Percentiles rank a stretch among this genome's conserved stretches.
Evolutionary conservation across 208 protist genomes (phyloP).

Genomic region (Acanthamoeba healyi): DNA sequence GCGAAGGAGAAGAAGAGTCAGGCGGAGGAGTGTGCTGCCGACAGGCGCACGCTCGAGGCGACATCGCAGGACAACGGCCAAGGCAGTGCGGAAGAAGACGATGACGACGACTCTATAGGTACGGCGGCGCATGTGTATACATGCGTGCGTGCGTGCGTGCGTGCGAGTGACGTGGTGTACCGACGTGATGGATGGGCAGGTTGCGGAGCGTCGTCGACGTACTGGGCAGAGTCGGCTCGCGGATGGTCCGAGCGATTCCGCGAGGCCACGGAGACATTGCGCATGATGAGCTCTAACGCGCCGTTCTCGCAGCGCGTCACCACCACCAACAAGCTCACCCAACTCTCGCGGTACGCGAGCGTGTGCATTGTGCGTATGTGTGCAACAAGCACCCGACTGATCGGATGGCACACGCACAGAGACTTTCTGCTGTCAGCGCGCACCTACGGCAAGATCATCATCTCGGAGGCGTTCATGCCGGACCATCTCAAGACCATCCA

Average conservation of each 20-base stretch:
- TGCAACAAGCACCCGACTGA: background rate
- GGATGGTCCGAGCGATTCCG: constrained; percentile 21
- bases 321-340: constrained; percentile 1
- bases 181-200: background rate
- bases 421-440: constrained; percentile 32
- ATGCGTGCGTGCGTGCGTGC: no score
- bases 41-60: no score
- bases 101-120: background rate
- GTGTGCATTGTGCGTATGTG: background rate
- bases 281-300: constrained; percentile 53
- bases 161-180: background rate
- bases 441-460: constrained; percentile 42
- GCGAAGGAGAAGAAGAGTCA: background rate
- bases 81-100: background rate
- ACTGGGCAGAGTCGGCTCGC: background rate
- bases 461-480: constrained; percentile 55
- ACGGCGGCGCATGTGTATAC: background rate
- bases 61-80: background rate
- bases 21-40: no score
- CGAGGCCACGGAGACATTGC: constrained; percentile 39
- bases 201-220: background rate
- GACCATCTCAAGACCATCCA: constrained; percentile 35
- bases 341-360: background rate
- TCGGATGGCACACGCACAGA: background rate
- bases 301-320: background rate